These are phyloP conservation scores for Climacium dendroides DNA, from an alignment of 225 moss, liverwort and hornwort species.

Conservation along the genomic window DNA sequence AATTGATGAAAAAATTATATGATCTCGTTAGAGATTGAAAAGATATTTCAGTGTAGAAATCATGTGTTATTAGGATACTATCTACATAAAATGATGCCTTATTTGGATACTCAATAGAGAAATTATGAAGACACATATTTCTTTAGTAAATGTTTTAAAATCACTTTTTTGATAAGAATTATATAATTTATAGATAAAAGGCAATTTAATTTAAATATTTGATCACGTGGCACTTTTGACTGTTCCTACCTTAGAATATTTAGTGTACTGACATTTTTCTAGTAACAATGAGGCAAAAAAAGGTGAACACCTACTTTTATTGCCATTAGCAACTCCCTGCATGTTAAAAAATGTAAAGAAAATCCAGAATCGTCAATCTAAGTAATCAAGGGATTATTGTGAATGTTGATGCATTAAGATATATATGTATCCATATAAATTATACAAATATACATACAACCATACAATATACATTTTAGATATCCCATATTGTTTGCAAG, in stretches of 20 bases:
- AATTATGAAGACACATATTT: not conserved
- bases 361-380: no score
- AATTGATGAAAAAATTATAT: not conserved
- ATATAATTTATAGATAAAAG: not conserved
- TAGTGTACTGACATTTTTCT: not conserved
- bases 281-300: no score
- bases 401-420: no score
- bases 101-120: not conserved
- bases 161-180: not conserved
- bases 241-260: not conserved
- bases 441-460: no score
- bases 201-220: not conserved
- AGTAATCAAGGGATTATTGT: no score
- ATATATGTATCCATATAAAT: no score
- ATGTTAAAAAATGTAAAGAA: no score
- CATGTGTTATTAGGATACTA: not conserved
- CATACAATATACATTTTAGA: no score
- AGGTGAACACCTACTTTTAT: no score
- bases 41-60: not conserved
- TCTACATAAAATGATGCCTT: not conserved
- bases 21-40: not conserved
- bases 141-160: not conserved
- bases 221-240: not conserved
- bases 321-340: no score
- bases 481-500: no score